phyloP scores from a whole-genome alignment of 2,329 filamentous ascomycete species.

The Pezicula neosporulosa region DNA sequence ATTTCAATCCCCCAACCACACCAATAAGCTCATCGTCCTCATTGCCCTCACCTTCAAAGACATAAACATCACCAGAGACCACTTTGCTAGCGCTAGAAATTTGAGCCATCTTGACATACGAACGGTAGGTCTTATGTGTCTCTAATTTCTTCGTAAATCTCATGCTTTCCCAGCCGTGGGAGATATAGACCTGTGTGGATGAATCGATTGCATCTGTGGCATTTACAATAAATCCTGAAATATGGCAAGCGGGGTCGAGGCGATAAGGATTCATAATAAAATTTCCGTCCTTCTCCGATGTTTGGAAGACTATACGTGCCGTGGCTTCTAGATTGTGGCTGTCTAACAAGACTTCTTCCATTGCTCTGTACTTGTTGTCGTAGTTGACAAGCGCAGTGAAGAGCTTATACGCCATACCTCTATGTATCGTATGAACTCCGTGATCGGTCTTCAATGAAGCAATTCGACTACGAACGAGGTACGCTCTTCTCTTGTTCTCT shows the following conservation, averaged over 20 bases:
- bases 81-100: constrained; percentile 23
- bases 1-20: constrained; percentile 30
- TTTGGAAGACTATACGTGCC: constrained; percentile 42
- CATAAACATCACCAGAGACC: constrained; percentile 32
- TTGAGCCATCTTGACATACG: constrained; percentile 26
- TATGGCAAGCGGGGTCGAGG: constrained; percentile 54
- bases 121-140: constrained; percentile 15
- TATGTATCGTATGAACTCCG: constrained; percentile 18
- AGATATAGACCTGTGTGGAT: constrained; percentile 22
- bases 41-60: constrained; percentile 25
- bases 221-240: constrained; percentile 58
- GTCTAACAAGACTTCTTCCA: constrained; percentile 52
- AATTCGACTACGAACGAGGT: constrained; percentile 5
- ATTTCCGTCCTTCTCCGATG: constrained; percentile 39
- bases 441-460: constrained; percentile 40
- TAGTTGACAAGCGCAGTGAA: constrained; percentile 55
- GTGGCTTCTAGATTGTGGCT: constrained; percentile 43
- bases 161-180: constrained; percentile 22
- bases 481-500: constrained; percentile 5
- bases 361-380: constrained; percentile 46
- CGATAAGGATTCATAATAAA: constrained; percentile 54
- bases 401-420: constrained; percentile 73
- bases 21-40: constrained; percentile 25
- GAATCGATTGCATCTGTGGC: constrained; percentile 35
- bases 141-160: constrained; percentile 17